Conservation (phyloP, 306 rosid species). For the Prunus salicina region DNA sequence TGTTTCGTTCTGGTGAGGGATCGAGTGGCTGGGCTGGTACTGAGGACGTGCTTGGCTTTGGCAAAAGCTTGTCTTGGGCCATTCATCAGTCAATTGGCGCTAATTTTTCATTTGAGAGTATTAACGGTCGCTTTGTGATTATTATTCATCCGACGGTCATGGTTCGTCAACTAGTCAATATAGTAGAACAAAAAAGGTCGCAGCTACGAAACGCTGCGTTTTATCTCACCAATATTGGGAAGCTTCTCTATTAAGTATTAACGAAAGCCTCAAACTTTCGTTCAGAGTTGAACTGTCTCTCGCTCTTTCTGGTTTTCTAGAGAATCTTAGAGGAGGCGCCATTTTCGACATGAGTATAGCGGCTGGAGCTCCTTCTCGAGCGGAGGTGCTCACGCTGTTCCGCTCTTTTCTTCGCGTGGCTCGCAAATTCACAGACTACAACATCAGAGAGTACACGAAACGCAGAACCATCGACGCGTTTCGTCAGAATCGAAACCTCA, state of each 20-base stretch:
- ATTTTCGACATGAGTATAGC: neutral
- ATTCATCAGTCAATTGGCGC: conserved; percentile 28
- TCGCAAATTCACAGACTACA: conserved; percentile 53
- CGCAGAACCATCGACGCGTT: conserved; percentile 55
- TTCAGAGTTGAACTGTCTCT: neutral
- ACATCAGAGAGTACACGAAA: conserved; percentile 56
- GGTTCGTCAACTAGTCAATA: too few relatives aligned
- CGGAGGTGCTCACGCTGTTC: conserved; percentile 34
- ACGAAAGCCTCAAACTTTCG: neutral
- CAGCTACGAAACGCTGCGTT: neutral
- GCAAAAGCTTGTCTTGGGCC: conserved; percentile 28
- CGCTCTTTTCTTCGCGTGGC: conserved; percentile 53
- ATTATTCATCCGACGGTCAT: too few relatives aligned
- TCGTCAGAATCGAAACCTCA: conserved; percentile 38
- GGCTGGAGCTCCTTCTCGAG: conserved; percentile 19
- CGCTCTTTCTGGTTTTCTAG: neutral
- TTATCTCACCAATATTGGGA: neutral
- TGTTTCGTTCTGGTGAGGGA: conserved; percentile 52
- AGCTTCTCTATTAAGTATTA: too few relatives aligned
- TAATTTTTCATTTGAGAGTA: neutral
- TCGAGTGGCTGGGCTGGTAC: conserved; percentile 29
- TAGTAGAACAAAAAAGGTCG: too few relatives aligned
- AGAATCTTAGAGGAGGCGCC: neutral
- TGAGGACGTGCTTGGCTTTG: conserved; percentile 26
- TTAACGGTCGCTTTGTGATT: neutral